Evolutionary conservation across 148 eudicot species (phyloP), one percentile per base, ranked within the genome.

Genomic region (Simmondsia chinensis): DNA sequence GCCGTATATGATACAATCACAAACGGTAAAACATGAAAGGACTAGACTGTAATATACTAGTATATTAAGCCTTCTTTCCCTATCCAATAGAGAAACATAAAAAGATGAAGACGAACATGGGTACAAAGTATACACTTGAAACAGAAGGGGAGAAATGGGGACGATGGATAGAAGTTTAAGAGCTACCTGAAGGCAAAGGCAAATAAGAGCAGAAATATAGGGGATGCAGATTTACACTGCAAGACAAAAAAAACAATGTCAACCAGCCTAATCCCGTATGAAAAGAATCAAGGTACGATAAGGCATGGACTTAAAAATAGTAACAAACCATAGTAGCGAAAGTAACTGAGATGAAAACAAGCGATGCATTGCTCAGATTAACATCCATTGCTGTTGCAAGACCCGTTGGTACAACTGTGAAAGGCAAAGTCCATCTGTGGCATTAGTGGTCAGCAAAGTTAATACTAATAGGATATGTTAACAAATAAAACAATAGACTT

Each of bases 141-240:
- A n/a, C n/a, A n/a, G 16, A 24, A 6, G 11, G 39, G 17, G 11
- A 9, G 27, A 7, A 39, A 19, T 0, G 12, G 6, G 10, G 20
- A 5, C 21, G 49, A 43, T 30, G 21, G 23, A 36, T 35, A 56
- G 27, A 13, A 39, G 27, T 38, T 25, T 6, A 35, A 48, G 6
- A 43, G 28, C 33, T 71, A 85, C 99, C 95, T 91, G 74, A 91
- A 82, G 47, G 99, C 99, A 79, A 91, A 91, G 66, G 99, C 99
- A 64, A 91, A 91, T 45, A 91, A 45, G 48, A 85, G 73, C 66
- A 91, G 94, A 79, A 85, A 91, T 72, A 91, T 76, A 20, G 99
- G 99, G 40, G 95, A 35, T 9, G 99, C 95, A 11, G 99, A 91
- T 79, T 91, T 91, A 66, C 99, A 91, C 99, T 91, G 93, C 80